Evolutionary conservation across 805 yeast species (phyloP).

Genomic region (Wickerhamiella occidentalis): DNA sequence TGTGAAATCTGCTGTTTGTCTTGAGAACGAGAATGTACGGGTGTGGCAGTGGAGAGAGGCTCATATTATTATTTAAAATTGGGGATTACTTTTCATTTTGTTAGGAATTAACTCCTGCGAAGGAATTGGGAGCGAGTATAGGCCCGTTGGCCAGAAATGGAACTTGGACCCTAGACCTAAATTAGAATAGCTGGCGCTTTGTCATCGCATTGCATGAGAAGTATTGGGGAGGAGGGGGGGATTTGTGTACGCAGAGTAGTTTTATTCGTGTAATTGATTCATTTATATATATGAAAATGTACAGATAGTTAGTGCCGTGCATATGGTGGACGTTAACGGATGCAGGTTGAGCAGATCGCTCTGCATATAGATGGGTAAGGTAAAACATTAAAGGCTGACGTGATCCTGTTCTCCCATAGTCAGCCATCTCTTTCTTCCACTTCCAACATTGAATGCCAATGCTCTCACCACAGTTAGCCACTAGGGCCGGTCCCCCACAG

Average conservation of each 20-base stretch:
- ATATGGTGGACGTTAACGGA: not conserved
- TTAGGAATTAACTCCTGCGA: not conserved
- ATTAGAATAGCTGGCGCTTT: not conserved
- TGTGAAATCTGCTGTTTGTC: not conserved
- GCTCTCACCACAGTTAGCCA: slow-evolving; percentile 12
- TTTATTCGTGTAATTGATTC: too few species aligned
- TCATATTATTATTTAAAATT: not conserved
- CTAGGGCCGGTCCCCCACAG: slow-evolving; percentile 10
- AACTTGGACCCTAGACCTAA: slow-evolving; percentile 7
- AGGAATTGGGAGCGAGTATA: not conserved
- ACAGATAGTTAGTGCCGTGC: not conserved
- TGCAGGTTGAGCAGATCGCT: not conserved
- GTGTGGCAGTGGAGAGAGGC: not conserved
- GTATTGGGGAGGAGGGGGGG: not conserved
- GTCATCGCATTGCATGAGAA: slow-evolving; percentile 3
- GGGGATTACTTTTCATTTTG: not conserved
- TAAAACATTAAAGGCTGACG: slow-evolving; percentile 5
- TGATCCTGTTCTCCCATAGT: slow-evolving; percentile 1
- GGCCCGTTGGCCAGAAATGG: not conserved
- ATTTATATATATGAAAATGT: too few species aligned
- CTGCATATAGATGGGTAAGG: slow-evolving; percentile 6
- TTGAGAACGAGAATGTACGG: not conserved
- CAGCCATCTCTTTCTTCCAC: slow-evolving; percentile 4
- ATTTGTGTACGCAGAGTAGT: too few species aligned
- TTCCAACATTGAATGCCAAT: slow-evolving; percentile 10